Evolutionary conservation across 2,329 filamentous ascomycete genomes (phyloP).

Genomic region (Botryotinia calthae): DNA sequence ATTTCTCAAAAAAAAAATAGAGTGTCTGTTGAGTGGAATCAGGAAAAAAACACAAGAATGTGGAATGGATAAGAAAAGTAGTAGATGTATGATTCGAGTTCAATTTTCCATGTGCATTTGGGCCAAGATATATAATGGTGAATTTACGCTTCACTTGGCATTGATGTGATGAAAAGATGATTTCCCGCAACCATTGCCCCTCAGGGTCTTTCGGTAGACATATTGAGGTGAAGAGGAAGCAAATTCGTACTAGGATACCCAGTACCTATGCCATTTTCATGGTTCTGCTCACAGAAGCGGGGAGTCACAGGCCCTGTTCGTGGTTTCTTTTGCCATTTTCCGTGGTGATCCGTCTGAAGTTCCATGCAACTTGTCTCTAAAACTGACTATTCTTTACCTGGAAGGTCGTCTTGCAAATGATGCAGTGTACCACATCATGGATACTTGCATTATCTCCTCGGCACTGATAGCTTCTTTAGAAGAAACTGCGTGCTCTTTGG

Average conservation of each 20-base stretch:
- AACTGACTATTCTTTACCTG: neutral
- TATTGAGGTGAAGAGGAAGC: too few species aligned
- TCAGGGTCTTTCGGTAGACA: rapidly evolving
- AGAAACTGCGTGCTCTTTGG: neutral
- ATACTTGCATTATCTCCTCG: neutral
- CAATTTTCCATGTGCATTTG: neutral
- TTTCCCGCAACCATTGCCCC: too few species aligned
- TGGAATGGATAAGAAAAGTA: neutral
- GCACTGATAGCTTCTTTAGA: neutral
- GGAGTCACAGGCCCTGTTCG: too few species aligned
- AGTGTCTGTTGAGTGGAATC: neutral
- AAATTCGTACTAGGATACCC: neutral
- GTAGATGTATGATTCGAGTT: neutral
- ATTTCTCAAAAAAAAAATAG: too few species aligned
- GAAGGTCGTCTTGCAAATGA: neutral
- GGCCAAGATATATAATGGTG: neutral
- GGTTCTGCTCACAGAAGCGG: neutral
- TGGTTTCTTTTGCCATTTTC: neutral
- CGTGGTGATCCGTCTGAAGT: neutral
- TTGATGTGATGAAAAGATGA: neutral
- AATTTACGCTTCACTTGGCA: neutral
- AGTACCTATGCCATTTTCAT: neutral
- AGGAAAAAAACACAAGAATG: neutral
- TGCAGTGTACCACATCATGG: neutral
- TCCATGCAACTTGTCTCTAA: neutral